phyloP scores from a whole-genome alignment of 805 yeast species.

The Starmerella etchellsii region DNA sequence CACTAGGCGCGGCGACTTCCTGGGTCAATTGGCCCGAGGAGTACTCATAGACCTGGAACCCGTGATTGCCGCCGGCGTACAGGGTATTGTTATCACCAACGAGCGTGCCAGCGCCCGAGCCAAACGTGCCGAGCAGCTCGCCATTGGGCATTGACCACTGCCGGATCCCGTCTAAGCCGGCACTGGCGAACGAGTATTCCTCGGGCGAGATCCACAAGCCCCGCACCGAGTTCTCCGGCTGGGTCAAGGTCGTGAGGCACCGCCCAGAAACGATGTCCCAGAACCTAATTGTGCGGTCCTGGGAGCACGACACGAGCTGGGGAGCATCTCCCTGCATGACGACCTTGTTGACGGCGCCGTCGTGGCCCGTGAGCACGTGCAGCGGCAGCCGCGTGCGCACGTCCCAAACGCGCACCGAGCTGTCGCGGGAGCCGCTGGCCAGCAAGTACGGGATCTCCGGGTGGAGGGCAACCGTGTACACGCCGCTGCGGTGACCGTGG shows the following conservation, averaged over 20 bases:
- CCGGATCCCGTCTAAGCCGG: conserved; percentile 65
- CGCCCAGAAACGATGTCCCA: conserved; percentile 84
- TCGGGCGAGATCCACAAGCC: conserved; percentile 54
- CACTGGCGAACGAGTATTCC: conserved; percentile 66
- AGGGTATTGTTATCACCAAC: conserved; percentile 37
- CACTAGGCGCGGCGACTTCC: conserved; percentile 49
- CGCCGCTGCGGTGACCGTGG: conserved; percentile 89
- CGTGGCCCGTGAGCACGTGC: conserved; percentile 71
- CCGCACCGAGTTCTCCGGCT: conserved; percentile 72
- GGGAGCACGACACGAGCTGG: conserved; percentile 69
- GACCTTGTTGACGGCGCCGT: conserved; percentile 58
- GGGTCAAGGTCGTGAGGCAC: conserved; percentile 59
- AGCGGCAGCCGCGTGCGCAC: conserved; percentile 65
- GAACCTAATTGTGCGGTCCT: conserved; percentile 72
- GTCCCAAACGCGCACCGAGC: conserved; percentile 86
- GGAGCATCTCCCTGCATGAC: conserved; percentile 63
- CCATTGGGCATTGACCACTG: conserved; percentile 81
- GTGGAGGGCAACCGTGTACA: conserved; percentile 70
- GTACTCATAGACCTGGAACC: conserved; percentile 68
- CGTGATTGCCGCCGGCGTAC: conserved; percentile 78
- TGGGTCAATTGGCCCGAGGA: conserved; percentile 44
- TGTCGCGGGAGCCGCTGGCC: conserved; percentile 81
- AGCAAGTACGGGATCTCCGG: conserved; percentile 67
- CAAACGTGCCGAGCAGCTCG: conserved; percentile 46
- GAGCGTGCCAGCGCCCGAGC: conserved; percentile 22